These are phyloP conservation scores for Oryza officinalis DNA, from an alignment of 176 grass and related monocot species.

Conservation along the genomic window DNA sequence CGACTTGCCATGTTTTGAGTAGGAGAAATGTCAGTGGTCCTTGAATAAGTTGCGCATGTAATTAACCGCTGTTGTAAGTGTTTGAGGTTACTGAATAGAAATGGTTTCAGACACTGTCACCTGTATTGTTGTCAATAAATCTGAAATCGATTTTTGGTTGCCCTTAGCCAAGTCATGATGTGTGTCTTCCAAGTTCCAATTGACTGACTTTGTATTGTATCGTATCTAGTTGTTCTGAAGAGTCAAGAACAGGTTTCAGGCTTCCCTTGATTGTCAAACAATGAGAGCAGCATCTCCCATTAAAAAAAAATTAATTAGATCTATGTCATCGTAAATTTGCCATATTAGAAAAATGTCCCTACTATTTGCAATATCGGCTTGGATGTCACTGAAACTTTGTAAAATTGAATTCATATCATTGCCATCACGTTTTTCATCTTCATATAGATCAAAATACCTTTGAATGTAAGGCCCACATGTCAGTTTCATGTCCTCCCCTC, in stretches of 20 bases:
- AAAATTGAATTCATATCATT: no score
- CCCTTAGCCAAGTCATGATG: neutral
- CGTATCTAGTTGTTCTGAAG: neutral
- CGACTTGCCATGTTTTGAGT: neutral
- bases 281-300: neutral
- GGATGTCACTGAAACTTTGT: no score
- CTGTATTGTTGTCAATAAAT: slow-evolving; percentile 23
- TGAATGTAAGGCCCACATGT: no score
- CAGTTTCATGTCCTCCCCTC: no score
- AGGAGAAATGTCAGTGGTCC: slow-evolving; percentile 8
- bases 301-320: no score
- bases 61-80: slow-evolving; percentile 9
- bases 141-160: slow-evolving; percentile 5
- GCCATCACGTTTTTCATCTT: no score
- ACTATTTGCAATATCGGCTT: no score
- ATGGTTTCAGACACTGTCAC: slow-evolving; percentile 22
- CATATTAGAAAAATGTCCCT: no score
- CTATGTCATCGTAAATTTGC: no score
- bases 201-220: neutral
- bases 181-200: neutral
- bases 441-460: no score
- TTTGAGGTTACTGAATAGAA: neutral
- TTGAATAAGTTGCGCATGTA: slow-evolving; percentile 29
- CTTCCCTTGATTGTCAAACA: neutral
- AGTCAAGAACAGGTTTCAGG: neutral